Base-by-base conservation (phyloP, 2,329 filamentous ascomycete species). In the Colletotrichum euphorbiae region DNA sequence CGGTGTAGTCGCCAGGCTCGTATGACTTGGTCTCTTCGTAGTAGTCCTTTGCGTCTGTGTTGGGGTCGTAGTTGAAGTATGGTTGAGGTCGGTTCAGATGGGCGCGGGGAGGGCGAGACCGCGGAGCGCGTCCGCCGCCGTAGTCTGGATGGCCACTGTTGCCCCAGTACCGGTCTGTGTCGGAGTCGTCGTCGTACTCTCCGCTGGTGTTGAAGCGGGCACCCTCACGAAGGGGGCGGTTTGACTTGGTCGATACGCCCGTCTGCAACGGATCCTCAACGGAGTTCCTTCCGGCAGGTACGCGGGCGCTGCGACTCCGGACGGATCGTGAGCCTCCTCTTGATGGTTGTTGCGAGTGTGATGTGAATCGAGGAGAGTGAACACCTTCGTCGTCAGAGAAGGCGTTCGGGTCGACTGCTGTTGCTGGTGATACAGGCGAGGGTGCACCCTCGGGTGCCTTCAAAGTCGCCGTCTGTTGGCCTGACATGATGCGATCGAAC, bases 371-470 rank as follows among this genome's bases (percentile, higher is more conserved):
- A 1, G 66, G 66, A 1, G 67, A 52, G 1, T 45, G 42, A 0
- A 11, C 15, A 52, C 56, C 58, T 38, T 57, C 68, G 45, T 69
- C 69, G 66, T 61, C 69, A 12, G 59, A 69, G 50, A 57, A 66
- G 21, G 36, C 57, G 60, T 65, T 69, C 11, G 55, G 55, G n/a
- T 70, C 69, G 12, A 70, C 59, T 33, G 66, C 69, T 51, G 69
- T 69, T 58, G 69, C 66, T 66, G 69, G 66, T 36, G 69, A 65
- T 52, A 50, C 59, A 28, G 69, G 69, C 12, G 69, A 65, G 15
- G 66, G 69, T 21, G 61, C 52, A 48, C 55, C 64, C 48, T 69
- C 65, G 3, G 61, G 61, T 38, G 40, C 66, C 31, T 68, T 68
- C 40, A 68, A n/a, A 17, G 42, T 42, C 33, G 50, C 66, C 15